Percentiles rank a stretch among this genome's conserved stretches.
Evolutionary conservation across 2,329 filamentous ascomycete species (phyloP).

Genomic region (Alternaria conjuncta): DNA sequence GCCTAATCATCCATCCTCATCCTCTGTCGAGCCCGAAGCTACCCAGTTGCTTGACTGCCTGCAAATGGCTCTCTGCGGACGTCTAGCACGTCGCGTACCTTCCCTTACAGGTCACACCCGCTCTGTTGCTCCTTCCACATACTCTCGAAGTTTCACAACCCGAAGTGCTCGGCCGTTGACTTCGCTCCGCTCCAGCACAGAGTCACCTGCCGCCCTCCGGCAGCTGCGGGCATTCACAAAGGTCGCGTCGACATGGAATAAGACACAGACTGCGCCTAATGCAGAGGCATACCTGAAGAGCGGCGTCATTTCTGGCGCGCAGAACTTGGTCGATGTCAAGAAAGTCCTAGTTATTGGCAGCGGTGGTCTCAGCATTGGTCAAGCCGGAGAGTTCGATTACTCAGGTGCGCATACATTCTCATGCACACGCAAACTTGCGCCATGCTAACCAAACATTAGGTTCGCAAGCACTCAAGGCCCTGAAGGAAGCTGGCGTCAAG

Average conservation of each 20-base stretch:
- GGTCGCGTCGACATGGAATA: constrained; percentile 42
- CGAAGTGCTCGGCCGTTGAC: constrained; percentile 41
- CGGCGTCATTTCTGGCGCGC: constrained; percentile 79
- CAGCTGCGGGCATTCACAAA: constrained; percentile 50
- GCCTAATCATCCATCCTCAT: constrained; percentile 15
- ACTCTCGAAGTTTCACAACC: constrained; percentile 42
- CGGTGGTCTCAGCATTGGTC: constrained; percentile 94
- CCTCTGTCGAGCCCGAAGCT: constrained; percentile 42
- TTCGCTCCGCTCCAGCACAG: constrained; percentile 36
- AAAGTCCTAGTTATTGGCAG: constrained; percentile 97
- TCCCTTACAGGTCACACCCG: constrained; percentile 43
- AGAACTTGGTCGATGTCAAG: constrained; percentile 85
- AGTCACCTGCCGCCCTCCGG: constrained; percentile 40
- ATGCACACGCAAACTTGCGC: neutral
- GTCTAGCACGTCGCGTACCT: constrained; percentile 51
- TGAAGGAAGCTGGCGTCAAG: constrained; percentile 91
- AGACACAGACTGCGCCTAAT: constrained; percentile 74
- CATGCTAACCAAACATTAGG: constrained; percentile 60
- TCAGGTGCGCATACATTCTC: constrained; percentile 68
- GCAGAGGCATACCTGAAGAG: constrained; percentile 88
- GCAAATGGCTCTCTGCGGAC: constrained; percentile 51
- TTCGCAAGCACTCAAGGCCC: constrained; percentile 92
- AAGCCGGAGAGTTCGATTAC: constrained; percentile 98
- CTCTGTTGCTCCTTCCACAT: constrained; percentile 34
- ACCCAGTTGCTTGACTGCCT: constrained; percentile 38